Percentiles rank a stretch among this genome's conserved stretches.
phyloP scores from a whole-genome alignment of 169 alveolate genomes.

The Eimeria falciformis region DNA sequence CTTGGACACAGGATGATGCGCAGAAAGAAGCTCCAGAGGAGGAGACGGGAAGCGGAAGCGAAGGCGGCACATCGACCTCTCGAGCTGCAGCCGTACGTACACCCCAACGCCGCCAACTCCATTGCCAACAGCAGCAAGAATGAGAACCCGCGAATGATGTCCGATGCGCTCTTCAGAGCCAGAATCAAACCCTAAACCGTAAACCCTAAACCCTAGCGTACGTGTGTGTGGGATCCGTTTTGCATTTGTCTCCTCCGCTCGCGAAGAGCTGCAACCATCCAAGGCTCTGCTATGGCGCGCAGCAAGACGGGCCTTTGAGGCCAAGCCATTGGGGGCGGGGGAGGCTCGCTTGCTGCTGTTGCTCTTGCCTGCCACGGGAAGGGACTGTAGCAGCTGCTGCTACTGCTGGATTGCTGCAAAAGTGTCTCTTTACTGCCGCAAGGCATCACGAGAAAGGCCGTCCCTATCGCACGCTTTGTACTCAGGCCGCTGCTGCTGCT shows the following conservation, averaged over 20 bases:
- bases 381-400: neutral
- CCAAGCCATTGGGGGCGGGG: slow-evolving; percentile 21
- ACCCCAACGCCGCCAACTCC: neutral
- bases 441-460: neutral
- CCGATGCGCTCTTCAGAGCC: neutral
- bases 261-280: slow-evolving; percentile 44
- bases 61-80: neutral
- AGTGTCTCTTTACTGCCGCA: neutral
- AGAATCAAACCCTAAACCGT: neutral
- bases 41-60: slow-evolving; percentile 1
- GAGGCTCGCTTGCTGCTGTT: neutral
- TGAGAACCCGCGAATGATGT: neutral
- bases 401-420: neutral
- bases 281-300: slow-evolving; percentile 64
- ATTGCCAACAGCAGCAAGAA: neutral
- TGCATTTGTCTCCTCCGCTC: neutral
- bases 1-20: neutral
- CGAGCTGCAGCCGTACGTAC: neutral
- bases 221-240: neutral
- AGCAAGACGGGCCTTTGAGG: slow-evolving; percentile 66
- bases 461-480: neutral
- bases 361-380: neutral
- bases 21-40: slow-evolving; percentile 1
- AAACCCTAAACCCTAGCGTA: slow-evolving; percentile 8
- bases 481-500: slow-evolving; percentile 14